phyloP scores from a whole-genome alignment of 192 early-diverging fungal species.

The Chytriomyces sp. region DNA sequence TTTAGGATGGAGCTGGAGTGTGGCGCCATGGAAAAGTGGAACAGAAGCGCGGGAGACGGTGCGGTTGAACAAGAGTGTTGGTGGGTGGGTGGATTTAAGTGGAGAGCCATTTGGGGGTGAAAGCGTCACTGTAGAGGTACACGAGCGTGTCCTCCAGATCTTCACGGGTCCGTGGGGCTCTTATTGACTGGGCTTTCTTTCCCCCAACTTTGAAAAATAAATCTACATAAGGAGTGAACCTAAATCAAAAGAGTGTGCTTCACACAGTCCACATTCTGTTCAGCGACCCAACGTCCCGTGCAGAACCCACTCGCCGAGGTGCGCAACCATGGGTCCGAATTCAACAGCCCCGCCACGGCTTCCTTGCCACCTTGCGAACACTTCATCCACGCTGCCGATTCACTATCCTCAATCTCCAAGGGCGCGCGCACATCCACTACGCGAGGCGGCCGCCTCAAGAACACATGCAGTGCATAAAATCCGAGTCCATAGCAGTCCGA shows the following conservation, averaged over 20 bases:
- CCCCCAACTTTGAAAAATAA: too few relatives aligned
- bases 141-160: too few relatives aligned
- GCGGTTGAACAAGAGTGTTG: neutral
- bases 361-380: neutral
- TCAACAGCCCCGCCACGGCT: constrained; percentile 5
- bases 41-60: constrained; percentile 1
- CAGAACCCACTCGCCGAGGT: constrained; percentile 12
- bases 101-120: constrained; percentile 37
- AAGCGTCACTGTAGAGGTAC: constrained; percentile 40
- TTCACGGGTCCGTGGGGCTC: too few relatives aligned
- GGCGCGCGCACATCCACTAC: neutral
- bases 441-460: constrained; percentile 1
- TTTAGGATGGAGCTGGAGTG: constrained; percentile 19
- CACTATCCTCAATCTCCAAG: neutral
- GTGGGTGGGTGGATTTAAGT: constrained; percentile 23
- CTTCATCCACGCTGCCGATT: neutral
- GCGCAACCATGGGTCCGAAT: neutral
- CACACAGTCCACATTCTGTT: constrained; percentile 9
- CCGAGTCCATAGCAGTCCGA: constrained; percentile 27
- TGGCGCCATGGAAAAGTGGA: neutral
- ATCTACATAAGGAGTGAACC: too few relatives aligned
- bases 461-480: constrained; percentile 19
- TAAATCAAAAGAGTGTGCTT: constrained; percentile 6
- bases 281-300: neutral
- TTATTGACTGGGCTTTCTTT: too few relatives aligned